phyloP scores from a whole-genome alignment of 345 rosid genomes.

The Linum lewisii region DNA sequence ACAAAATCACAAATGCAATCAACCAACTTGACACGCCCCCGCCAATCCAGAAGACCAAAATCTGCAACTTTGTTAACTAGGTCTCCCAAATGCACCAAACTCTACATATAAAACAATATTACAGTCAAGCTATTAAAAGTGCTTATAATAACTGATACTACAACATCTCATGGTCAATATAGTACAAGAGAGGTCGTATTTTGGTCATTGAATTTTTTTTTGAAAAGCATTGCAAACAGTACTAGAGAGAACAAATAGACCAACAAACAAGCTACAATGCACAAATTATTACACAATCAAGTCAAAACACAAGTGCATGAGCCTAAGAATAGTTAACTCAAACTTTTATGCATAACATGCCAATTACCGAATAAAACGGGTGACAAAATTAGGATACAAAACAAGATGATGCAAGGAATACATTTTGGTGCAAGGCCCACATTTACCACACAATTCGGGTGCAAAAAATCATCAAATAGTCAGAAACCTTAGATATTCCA shows the following conservation, averaged over 20 bases:
- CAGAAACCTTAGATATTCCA: no score
- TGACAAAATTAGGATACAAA: neutral
- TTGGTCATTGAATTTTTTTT: no score
- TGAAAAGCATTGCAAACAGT: no score
- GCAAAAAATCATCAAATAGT: neutral
- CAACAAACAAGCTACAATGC: no score
- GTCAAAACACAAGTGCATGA: no score
- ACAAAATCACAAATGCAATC: conserved; percentile 66
- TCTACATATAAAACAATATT: conserved; percentile 34
- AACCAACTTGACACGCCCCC: conserved; percentile 68
- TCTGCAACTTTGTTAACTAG: conserved; percentile 62
- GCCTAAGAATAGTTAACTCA: no score
- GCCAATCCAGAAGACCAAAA: conserved; percentile 70
- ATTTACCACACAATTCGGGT: neutral
- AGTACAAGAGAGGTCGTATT: no score
- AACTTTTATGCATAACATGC: no score
- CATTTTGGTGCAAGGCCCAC: neutral
- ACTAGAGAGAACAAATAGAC: no score
- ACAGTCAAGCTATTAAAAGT: neutral
- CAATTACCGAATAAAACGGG: no score
- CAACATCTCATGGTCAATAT: neutral
- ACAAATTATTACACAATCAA: no score
- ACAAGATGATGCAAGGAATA: neutral
- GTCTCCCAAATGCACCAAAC: conserved; percentile 43
- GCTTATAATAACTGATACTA: neutral